Evolutionary conservation across 371 early-diverging fungal genomes (phyloP), one percentile per base, ranked within the genome.

Genomic region (Haplosporangium sp.): DNA sequence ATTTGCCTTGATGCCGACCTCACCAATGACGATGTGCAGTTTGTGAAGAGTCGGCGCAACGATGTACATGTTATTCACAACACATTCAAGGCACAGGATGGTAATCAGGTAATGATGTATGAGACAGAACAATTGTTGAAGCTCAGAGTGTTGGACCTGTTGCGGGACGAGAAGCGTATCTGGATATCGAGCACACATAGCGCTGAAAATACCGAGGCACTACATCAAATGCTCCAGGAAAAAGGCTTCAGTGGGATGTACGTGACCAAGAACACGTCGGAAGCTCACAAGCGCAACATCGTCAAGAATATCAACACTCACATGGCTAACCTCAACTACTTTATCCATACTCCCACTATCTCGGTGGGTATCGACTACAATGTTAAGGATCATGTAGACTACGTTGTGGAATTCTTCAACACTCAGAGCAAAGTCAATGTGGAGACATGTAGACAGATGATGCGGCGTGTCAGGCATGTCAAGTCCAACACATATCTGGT

Each of bases 141-240:
- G 3, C 17, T 59, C 34, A 55, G 55, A 19, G 65, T 64, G 40
- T 11, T 50, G 0, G 66, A 66, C 7, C n/a, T 60, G 48, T 42
- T 68, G 20, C 50, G 55, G 6, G 55, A 5, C 1, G 69, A 55
- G 8, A 68, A 68, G 47, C 61, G 69, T 27, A 34, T 69, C 34
- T 69, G 57, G 55, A 69, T 69, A 42, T 69, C 69, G 20, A 62
- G 63, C 44, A 69, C 69, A 2, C 45, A 27, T 7, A 62, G 69
- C 10, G 69, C 69, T 48, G 44, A 69, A 27, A 4, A 38, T 9
- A 56, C 62, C 17, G 63, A 62, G 63, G 40, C 62, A 50, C 44
- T 62, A 50, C 69, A 61, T 27, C 3, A 2, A 15, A 11, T 17
- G 35, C 63, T 69, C 19, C 15, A 52, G 53, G 13, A 44, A 3